phyloP scores from a whole-genome alignment of 78 protist genomes.

The Anaeramoeba flamelloides region DNA sequence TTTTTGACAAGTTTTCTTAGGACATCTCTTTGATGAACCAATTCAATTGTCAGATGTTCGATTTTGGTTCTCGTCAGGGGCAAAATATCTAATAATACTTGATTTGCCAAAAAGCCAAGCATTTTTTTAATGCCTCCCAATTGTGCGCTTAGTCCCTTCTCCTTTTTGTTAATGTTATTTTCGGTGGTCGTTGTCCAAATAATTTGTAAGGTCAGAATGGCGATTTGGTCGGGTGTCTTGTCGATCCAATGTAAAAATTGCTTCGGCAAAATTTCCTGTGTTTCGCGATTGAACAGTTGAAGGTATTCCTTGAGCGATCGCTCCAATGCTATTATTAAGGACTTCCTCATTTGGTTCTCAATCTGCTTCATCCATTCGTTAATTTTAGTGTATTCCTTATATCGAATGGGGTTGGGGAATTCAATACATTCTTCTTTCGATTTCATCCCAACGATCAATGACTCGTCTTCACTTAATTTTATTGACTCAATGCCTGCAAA shows the following conservation, averaged over 20 bases:
- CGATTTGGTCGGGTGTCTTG: slow-evolving; percentile 54
- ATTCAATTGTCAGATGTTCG: slow-evolving; percentile 73
- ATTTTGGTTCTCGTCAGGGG: slow-evolving; percentile 44
- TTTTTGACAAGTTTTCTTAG: slow-evolving; percentile 23
- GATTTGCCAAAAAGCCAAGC: not conserved
- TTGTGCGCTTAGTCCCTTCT: slow-evolving; percentile 30
- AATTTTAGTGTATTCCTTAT: slow-evolving; percentile 28
- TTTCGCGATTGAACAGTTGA: not conserved
- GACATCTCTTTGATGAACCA: slow-evolving; percentile 84
- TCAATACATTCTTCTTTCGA: slow-evolving; percentile 61
- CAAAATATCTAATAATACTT: not conserved
- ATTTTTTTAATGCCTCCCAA: not conserved
- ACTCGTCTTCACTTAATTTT: slow-evolving; percentile 27
- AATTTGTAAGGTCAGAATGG: slow-evolving; percentile 35
- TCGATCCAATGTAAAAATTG: slow-evolving; percentile 44
- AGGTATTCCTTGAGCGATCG: not conserved
- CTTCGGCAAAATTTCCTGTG: not conserved
- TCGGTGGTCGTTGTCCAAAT: slow-evolving; percentile 39
- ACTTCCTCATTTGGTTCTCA: slow-evolving; percentile 49
- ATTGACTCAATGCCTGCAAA: slow-evolving; percentile 46
- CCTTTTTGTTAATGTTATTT: not conserved
- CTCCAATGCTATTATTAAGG: slow-evolving; percentile 16
- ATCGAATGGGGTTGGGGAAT: slow-evolving; percentile 35
- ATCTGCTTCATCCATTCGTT: slow-evolving; percentile 60
- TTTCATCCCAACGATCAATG: slow-evolving; percentile 34